Conservation (phyloP, 2,329 filamentous ascomycete genomes). For the Xylariales sp. region DNA sequence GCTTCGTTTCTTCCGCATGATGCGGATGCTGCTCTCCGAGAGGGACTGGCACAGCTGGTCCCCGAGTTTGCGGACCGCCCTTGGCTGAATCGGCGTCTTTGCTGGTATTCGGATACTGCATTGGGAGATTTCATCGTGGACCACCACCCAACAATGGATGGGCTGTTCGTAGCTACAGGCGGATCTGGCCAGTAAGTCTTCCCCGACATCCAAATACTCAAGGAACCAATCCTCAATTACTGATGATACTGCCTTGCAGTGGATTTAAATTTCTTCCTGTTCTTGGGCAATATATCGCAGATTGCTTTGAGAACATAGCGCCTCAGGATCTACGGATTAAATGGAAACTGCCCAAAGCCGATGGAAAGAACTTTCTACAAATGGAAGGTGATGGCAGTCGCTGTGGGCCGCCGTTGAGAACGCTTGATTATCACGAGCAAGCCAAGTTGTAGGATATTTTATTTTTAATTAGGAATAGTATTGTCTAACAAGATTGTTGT, state of each 20-base stretch:
- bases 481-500: too few relatives aligned
- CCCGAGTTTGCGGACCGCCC: background rate
- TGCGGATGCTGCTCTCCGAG: conserved; percentile 1
- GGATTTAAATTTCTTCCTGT: conserved; percentile 3
- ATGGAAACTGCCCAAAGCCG: background rate
- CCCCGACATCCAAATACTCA: too few relatives aligned
- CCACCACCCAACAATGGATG: background rate
- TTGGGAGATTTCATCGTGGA: conserved; percentile 1
- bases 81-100: conserved; percentile 1
- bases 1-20: background rate
- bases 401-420: conserved; percentile 1
- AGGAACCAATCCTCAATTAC: background rate
- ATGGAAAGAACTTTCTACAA: background rate
- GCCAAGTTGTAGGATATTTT: conserved; percentile 1
- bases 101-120: conserved; percentile 2
- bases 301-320: conserved; percentile 3
- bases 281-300: background rate
- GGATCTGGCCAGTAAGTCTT: background rate
- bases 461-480: too few relatives aligned
- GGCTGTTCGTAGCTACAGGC: conserved; percentile 1
- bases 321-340: background rate
- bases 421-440: background rate
- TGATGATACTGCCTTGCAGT: background rate
- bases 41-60: background rate
- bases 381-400: conserved; percentile 1